Evolutionary conservation across 140 eudicot genomes (phyloP).

Genomic region (Cichorium intybus): DNA sequence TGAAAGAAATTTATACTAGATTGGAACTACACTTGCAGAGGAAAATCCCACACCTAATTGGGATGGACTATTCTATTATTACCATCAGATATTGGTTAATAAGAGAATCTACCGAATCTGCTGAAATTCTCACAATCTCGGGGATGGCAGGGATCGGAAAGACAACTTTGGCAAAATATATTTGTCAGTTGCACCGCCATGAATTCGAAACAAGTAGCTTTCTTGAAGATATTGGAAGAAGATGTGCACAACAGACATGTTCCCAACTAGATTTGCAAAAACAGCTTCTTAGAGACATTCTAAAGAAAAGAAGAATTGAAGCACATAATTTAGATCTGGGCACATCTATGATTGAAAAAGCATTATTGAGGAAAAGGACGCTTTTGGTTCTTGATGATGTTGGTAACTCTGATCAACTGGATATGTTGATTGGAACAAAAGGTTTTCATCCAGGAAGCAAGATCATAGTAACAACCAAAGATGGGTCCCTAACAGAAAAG

Average conservation of each 20-base stretch:
- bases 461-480: conserved; percentile 9
- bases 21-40: neutral
- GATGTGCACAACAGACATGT: neutral
- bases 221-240: neutral
- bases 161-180: too few species aligned
- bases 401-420: neutral
- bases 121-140: neutral
- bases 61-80: neutral
- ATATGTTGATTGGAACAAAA: too few species aligned
- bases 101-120: neutral
- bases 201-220: too few species aligned
- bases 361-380: neutral
- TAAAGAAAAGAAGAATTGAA: too few species aligned
- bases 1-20: neutral
- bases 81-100: neutral
- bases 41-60: neutral
- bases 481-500: neutral
- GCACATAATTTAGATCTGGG: too few species aligned
- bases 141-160: conserved; percentile 18
- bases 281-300: too few species aligned
- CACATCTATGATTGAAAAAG: neutral
- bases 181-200: too few species aligned
- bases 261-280: neutral
- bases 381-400: conserved; percentile 7
- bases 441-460: conserved; percentile 1